Evolutionary conservation across 257 asterid genomes (phyloP).

Genomic region (Jaltomata sinuosa): DNA sequence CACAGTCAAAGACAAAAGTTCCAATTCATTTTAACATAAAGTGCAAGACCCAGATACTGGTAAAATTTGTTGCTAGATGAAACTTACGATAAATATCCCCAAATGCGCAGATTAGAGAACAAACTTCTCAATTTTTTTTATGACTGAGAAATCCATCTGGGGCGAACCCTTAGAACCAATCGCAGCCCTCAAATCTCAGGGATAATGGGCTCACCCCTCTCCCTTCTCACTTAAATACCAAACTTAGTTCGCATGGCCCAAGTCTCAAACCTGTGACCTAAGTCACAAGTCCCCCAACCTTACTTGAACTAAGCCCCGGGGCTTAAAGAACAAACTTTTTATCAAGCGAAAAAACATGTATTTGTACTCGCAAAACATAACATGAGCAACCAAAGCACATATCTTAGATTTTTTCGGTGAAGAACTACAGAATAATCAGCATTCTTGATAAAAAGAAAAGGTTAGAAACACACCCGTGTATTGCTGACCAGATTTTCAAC

Average conservation of each 20-base stretch:
- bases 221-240: neutral
- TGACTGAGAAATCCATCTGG: neutral
- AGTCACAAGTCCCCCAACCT: neutral
- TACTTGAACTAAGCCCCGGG: neutral
- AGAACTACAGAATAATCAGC: neutral
- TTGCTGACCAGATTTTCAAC: constrained; percentile 84
- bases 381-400: neutral
- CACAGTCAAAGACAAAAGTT: constrained; percentile 1
- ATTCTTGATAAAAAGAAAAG: neutral
- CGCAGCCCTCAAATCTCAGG: neutral
- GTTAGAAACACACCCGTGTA: constrained; percentile 60
- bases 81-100: neutral
- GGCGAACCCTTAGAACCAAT: neutral
- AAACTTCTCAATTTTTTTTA: neutral
- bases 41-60: neutral
- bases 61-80: neutral
- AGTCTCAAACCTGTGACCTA: neutral
- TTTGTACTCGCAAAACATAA: neutral
- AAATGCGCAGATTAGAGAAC: neutral
- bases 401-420: neutral
- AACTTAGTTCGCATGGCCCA: neutral
- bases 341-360: neutral
- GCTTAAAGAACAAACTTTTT: neutral
- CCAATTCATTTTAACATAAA: neutral
- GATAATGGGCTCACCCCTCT: neutral